Percentiles rank a stretch among this genome's conserved stretches.
These are phyloP conservation scores for Piper longum DNA, from an alignment of 164 flowering plant genomes.

Conservation along the genomic window DNA sequence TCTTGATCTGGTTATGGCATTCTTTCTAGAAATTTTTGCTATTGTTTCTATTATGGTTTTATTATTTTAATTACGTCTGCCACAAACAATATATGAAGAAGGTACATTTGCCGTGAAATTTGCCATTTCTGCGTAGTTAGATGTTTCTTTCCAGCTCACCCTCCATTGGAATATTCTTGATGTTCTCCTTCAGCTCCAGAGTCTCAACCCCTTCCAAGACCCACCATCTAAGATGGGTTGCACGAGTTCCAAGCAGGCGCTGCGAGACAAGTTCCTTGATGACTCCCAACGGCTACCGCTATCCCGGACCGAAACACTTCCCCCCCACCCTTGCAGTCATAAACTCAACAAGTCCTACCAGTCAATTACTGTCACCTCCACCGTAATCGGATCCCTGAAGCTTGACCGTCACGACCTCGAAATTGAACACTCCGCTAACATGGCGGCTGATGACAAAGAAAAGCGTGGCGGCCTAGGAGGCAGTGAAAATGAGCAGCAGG, in stretches of 20 bases:
- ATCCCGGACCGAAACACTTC: conserved; percentile 24
- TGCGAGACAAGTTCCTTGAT: conserved; percentile 25
- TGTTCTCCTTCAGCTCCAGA: not conserved
- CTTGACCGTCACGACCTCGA: conserved; percentile 11
- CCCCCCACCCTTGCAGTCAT: conserved; percentile 32
- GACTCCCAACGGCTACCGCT: conserved; percentile 26
- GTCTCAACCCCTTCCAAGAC: not conserved
- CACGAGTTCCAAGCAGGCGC: conserved; percentile 40
- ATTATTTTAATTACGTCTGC: too few species aligned
- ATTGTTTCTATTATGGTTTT: too few species aligned
- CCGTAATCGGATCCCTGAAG: conserved; percentile 48
- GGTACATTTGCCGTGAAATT: not conserved
- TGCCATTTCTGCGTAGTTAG: not conserved
- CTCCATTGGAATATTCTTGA: not conserved
- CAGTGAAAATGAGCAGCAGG: not conserved
- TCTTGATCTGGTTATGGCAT: too few species aligned
- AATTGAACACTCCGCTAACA: not conserved
- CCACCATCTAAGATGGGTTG: conserved; percentile 40
- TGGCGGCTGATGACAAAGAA: not conserved
- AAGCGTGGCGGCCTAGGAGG: not conserved
- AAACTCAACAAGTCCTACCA: conserved; percentile 33
- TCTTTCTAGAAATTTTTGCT: too few species aligned
- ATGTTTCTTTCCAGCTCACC: not conserved
- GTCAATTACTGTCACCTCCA: conserved; percentile 49
- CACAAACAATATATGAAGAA: too few species aligned